Base-by-base conservation (phyloP, 108 stramenopile species). In the Aurantiochytrium sp. region DNA sequence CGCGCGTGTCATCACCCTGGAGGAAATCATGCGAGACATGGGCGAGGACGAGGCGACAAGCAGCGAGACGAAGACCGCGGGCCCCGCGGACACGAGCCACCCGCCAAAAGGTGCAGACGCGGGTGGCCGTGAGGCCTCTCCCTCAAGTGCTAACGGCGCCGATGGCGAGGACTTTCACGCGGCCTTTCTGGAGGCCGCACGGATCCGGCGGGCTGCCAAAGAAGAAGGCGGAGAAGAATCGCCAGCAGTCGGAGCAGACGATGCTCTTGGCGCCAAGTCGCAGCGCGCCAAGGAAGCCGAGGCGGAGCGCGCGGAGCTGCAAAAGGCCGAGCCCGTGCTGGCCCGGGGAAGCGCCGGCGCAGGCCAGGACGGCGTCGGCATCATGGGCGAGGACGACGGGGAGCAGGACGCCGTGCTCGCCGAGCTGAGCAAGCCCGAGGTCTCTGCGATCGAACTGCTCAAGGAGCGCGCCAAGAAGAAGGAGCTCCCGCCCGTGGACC, bases 401-500 rank as follows among this genome's bases (percentile, higher is more conserved):
- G 52, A 54, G n/a, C 48, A 85, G 4, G 85, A 85, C 19, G 85
- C 85, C 2, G 52, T 85, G 22, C 48, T 52, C 19, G 85, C 85
- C 22, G 48, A 34, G 31, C 34, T 37, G 12, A 24, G 15, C 17
- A 34, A 52, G 85, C 31, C 52, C 4, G 31, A 21, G 17, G 27
- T 52, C 4, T 85, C 85, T 15, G 87, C 55, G 41, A 42, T 87
- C 41, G 87, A 87, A 4, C n/a, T 87, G 65, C 65, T 87, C 27
- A 39, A 87, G 32, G 87, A 87, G n/a, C 21, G 27, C 0, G 36
- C 42, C 6, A 12, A 8, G 39, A 69, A 69, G 41, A 59, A 68
- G 55, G 87, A 65, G 15, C 55, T 68, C 30, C 24, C 41, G 21
- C 55, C 87, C 39, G 87, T 87, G 31, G 87, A 87, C 65, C 87